phyloP scores from a whole-genome alignment of 495 filamentous ascomycete genomes.

The Penicillium bialowiezense region DNA sequence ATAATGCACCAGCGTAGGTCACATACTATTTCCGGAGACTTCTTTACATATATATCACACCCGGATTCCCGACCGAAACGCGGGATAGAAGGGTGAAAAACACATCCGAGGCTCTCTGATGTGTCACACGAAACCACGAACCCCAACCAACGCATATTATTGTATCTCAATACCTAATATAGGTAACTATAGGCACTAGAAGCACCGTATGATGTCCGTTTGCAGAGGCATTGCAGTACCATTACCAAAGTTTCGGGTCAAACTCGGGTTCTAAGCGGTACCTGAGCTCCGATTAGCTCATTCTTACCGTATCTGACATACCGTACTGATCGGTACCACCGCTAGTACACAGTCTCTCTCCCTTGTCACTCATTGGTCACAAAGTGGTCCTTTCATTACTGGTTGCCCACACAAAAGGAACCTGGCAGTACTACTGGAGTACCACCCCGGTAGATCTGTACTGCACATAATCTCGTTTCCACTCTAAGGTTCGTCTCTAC shows the following conservation, averaged over 20 bases:
- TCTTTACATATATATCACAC: no score
- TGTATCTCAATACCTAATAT: not conserved
- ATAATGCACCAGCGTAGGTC: no score
- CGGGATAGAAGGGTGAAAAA: no score
- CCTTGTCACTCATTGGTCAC: conserved; percentile 17
- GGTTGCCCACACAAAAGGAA: conserved; percentile 25
- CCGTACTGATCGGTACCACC: conserved; percentile 12
- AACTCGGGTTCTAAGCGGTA: not conserved
- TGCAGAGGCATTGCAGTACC: conserved; percentile 1
- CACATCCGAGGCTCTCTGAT: no score
- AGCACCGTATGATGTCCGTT: conserved; percentile 8
- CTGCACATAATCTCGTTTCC: conserved; percentile 28
- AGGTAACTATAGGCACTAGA: no score
- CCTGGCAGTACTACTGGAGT: conserved; percentile 15
- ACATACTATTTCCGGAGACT: no score
- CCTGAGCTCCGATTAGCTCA: conserved; percentile 9
- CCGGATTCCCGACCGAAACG: no score
- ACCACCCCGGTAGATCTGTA: conserved; percentile 13
- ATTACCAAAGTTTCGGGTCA: conserved; percentile 10
- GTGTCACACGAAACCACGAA: no score
- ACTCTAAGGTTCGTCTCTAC: conserved; percentile 23
- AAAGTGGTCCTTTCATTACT: conserved; percentile 11
- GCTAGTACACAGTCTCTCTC: not conserved
- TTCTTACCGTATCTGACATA: conserved; percentile 11
- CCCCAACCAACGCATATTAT: no score